A percentile compares a stretch with the other conserved stretches of the same genome.
Evolutionary conservation across 352 stramenopile species (phyloP).

Genomic region (Phytophthora idaei): DNA sequence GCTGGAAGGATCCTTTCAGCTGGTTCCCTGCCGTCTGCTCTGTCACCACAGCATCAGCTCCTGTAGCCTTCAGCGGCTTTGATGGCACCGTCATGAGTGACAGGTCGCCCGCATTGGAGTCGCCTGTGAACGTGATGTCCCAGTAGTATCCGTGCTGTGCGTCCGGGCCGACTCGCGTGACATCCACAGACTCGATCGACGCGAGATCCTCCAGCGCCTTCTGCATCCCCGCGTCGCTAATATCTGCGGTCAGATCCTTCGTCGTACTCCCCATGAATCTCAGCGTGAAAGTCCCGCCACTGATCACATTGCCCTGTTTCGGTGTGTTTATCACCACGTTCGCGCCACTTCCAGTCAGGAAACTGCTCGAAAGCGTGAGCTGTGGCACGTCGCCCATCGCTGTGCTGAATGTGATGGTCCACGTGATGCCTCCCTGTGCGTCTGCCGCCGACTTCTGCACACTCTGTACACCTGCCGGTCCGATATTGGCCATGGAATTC

Average conservation of each 20-base stretch:
- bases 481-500: constrained; percentile 83
- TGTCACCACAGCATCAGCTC: constrained; percentile 43
- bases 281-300: constrained; percentile 92
- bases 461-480: constrained; percentile 50
- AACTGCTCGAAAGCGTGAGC: constrained; percentile 66
- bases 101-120: constrained; percentile 66
- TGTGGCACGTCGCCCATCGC: constrained; percentile 68
- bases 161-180: constrained; percentile 59
- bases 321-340: constrained; percentile 73
- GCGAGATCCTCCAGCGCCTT: constrained; percentile 59
- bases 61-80: constrained; percentile 40
- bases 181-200: constrained; percentile 65
- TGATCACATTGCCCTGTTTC: constrained; percentile 67
- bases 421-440: constrained; percentile 90
- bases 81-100: constrained; percentile 58
- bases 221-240: constrained; percentile 71
- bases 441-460: constrained; percentile 73
- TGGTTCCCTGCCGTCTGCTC: constrained; percentile 63
- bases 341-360: constrained; percentile 72
- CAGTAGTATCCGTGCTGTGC: constrained; percentile 73
- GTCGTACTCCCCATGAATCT: constrained; percentile 90
- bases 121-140: constrained; percentile 81
- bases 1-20: constrained; percentile 67
- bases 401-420: constrained; percentile 88
- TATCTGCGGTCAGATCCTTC: constrained; percentile 83